Evolutionary conservation across 345 rosid genomes (phyloP).

Genomic region (Populus euphratica): DNA sequence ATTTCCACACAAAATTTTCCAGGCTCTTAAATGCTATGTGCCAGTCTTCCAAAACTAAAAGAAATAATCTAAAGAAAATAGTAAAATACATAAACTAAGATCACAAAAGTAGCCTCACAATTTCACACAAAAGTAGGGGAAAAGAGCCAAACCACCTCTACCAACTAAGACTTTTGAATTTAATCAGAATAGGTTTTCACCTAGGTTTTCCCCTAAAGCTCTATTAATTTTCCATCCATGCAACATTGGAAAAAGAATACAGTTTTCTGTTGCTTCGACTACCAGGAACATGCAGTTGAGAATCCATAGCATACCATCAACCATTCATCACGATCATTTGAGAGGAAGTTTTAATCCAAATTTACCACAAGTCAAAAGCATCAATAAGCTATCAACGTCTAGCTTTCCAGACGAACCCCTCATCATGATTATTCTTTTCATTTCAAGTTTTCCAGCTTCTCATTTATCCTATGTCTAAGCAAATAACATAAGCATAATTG

Average conservation of each 20-base stretch:
- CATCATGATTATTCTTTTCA: conserved; percentile 6
- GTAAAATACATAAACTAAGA: background rate
- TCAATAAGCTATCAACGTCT: conserved; percentile 4
- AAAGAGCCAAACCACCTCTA: background rate
- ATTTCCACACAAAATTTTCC: background rate
- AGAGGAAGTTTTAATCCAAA: background rate
- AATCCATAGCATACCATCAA: too few relatives aligned
- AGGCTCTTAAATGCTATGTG: background rate
- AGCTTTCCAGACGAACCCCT: conserved; percentile 8
- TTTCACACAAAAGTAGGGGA: background rate
- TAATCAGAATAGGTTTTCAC: background rate
- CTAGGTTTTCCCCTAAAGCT: background rate
- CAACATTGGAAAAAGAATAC: background rate
- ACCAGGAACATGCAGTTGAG: background rate
- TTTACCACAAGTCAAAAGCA: background rate
- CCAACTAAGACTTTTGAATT: background rate
- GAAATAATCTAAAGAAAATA: too few relatives aligned
- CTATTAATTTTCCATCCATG: background rate
- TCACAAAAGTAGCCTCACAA: background rate
- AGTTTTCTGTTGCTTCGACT: background rate
- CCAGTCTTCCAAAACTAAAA: background rate
- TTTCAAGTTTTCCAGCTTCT: background rate
- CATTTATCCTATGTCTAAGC: background rate
- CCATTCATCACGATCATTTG: background rate
- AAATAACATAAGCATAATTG: conserved; percentile 8